Evolutionary conservation across 225 moss, liverwort and hornwort species (phyloP), one percentile per base, ranked within the genome.

Genomic region (Physcomitrium patens): DNA sequence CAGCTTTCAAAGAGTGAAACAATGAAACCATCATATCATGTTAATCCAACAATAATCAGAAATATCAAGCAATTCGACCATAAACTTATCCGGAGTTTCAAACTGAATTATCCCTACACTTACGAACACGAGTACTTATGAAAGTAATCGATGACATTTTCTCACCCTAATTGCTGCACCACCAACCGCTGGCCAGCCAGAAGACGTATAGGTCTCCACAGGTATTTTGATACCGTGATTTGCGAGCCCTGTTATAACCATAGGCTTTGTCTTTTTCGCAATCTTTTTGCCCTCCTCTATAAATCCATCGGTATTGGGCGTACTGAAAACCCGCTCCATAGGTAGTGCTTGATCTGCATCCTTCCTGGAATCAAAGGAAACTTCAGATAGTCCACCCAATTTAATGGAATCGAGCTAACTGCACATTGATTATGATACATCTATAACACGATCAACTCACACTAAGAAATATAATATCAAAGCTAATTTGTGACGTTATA

Each of bases 161-260:
- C 60, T 78, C 52, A 89, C 89, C 83, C 83, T 89, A 20, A 89
- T 85, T 27, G 93, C 89, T 72, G 93, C 87, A 67, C 93, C 95
- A 61, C 99, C 95, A 58, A 99, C 99, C 57, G 93, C 95, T 72
- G 95, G 99, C 94, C 91, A 95, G 52, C 99, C 95, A 31, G 80
- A 86, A 71, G 80, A 90, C 24, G 95, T 99, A 65, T 86, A 95
- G n/a, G 84, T 79, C 9, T 95, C 95, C 43, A 95, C 91, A 10
- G 93, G 95, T 37, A 99, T 93, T 69, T 78, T 80, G 52, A 91
- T 93, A 67, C 73, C 85, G 31, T 81, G 71, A 12, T 83, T 89
- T 15, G 84, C 88, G 68, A 99, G 86, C 8, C 93, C 93, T 18
- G 9, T 70, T 28, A 99, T 87, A 24, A 89, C 89, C 63, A 95